A percentile compares a stretch with the other conserved stretches of the same genome.
Conservation (phyloP, 352 stramenopile genomes). For the Pythium sp. region DNA sequence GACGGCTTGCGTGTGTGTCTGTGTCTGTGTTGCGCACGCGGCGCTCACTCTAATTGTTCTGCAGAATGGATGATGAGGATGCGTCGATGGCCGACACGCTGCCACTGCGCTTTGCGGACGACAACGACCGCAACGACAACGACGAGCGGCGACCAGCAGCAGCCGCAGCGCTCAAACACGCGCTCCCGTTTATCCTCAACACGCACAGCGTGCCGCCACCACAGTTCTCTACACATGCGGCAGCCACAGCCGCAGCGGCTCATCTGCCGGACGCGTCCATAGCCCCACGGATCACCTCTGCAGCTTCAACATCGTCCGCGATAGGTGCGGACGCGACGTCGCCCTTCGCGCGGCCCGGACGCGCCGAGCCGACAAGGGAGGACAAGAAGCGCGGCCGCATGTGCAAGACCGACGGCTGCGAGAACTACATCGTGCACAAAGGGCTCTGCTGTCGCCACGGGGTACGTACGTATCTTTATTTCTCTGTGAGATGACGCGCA, state of each 20-base stretch:
- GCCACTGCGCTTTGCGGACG: background rate
- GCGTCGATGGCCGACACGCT: background rate
- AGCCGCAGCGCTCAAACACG: constrained; percentile 7
- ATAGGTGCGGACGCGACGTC: background rate
- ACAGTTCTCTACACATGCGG: background rate
- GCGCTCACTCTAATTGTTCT: constrained; percentile 2
- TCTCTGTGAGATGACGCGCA: background rate
- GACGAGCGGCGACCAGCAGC: background rate
- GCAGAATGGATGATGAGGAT: constrained; percentile 6
- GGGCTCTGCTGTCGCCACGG: constrained; percentile 25
- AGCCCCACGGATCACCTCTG: background rate
- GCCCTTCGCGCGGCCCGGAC: background rate
- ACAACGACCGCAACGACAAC: background rate
- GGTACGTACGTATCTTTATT: constrained; percentile 10
- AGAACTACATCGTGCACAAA: constrained; percentile 27
- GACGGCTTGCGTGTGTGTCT: background rate
- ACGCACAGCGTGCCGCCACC: background rate
- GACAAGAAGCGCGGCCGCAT: constrained; percentile 21
- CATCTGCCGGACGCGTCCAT: background rate
- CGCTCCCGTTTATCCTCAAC: constrained; percentile 18
- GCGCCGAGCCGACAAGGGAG: constrained; percentile 3
- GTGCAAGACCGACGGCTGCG: constrained; percentile 20
- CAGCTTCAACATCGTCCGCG: background rate
- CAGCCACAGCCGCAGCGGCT: background rate
- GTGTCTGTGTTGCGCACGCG: too few relatives aligned